Evolutionary conservation across 2,329 filamentous ascomycete species (phyloP).

Genomic region (Neoscytalidium dimidiatum): DNA sequence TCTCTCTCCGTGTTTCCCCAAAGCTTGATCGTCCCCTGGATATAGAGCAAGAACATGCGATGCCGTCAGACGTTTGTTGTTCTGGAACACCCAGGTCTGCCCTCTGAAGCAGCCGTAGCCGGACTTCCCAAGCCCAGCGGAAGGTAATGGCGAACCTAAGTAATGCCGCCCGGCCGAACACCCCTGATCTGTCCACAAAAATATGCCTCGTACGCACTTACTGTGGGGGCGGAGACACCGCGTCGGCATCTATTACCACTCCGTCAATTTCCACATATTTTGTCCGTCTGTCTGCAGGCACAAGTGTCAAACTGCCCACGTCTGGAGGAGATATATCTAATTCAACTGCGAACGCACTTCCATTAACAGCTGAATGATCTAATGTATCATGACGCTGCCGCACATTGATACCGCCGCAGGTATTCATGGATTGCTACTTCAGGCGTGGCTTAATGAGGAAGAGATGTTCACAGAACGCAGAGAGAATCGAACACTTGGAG

Average conservation of each 20-base stretch:
- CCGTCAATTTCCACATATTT: constrained; percentile 1
- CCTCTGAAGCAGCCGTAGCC: not conserved
- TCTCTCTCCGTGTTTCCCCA: constrained; percentile 8
- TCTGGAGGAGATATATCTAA: not conserved
- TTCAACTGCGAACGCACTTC: not conserved
- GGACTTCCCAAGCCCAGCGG: not conserved
- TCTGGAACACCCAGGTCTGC: not conserved
- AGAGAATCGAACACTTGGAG: not conserved
- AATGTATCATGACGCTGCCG: not conserved
- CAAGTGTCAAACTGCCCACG: not conserved
- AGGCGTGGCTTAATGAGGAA: not conserved
- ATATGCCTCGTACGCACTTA: not conserved
- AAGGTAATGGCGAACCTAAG: constrained; percentile 5
- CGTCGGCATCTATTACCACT: not conserved
- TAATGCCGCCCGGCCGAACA: not conserved
- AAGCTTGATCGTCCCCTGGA: constrained; percentile 5
- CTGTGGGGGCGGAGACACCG: not conserved
- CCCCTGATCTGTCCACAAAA: not conserved
- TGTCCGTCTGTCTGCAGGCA: not conserved
- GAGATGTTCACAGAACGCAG: not conserved
- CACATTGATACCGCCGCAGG: not conserved
- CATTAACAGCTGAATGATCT: not conserved
- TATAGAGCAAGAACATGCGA: not conserved
- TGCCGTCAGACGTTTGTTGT: not conserved
- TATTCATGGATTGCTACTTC: not conserved